phyloP scores from a whole-genome alignment of 805 yeast species.

The Saccharomyces jurei region DNA sequence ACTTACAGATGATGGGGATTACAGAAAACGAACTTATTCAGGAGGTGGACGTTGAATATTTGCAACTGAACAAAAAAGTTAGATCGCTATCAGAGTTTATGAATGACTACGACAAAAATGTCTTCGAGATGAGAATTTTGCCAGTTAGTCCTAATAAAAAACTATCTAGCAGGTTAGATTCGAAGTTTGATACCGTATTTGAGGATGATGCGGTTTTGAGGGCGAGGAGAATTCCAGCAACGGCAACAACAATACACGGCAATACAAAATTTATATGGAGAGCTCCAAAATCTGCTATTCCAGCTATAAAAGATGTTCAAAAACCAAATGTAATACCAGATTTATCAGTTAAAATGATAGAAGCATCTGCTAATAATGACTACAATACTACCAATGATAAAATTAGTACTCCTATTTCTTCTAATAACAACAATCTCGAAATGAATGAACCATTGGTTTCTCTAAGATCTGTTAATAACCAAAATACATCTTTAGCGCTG shows the following conservation, averaged over 20 bases:
- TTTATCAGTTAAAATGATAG: conserved; percentile 5
- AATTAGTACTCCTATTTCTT: not conserved
- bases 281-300: conserved; percentile 19
- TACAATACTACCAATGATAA: not conserved
- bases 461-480: conserved; percentile 3
- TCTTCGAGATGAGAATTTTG: conserved; percentile 32
- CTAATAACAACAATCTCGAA: not conserved
- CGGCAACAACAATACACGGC: not conserved
- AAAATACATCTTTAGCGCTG: conserved; percentile 19
- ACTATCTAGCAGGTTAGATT: not conserved
- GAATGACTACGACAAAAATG: conserved; percentile 55
- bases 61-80: conserved; percentile 31
- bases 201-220: not conserved
- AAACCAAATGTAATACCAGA: conserved; percentile 21
- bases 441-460: not conserved
- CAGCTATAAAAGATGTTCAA: conserved; percentile 20
- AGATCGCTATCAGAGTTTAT: conserved; percentile 50
- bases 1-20: conserved; percentile 95
- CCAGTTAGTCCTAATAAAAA: not conserved
- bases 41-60: conserved; percentile 50
- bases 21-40: conserved; percentile 83
- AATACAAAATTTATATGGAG: conserved; percentile 20
- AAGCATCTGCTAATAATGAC: not conserved
- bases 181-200: not conserved
- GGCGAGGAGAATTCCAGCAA: not conserved